A percentile compares a stretch with the other conserved stretches of the same genome.
phyloP scores from a whole-genome alignment of 352 stramenopile genomes.

The Phytophthora melonis region DNA sequence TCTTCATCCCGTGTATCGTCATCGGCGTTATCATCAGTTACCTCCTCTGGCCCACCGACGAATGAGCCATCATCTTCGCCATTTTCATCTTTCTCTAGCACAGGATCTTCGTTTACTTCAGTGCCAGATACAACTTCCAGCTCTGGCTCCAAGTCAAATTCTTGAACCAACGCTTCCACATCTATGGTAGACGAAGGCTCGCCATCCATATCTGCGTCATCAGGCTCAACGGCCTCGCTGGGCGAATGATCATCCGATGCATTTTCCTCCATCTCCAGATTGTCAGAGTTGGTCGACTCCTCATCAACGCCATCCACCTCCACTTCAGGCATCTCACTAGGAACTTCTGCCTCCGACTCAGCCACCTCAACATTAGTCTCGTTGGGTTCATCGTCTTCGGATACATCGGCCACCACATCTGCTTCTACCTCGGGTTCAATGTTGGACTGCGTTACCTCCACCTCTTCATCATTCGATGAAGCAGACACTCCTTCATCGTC shows the following conservation, averaged over 20 bases:
- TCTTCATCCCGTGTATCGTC: neutral
- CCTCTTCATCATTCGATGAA: neutral
- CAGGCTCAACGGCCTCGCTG: neutral
- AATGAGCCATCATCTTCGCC: neutral
- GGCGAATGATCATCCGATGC: neutral
- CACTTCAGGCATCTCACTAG: neutral
- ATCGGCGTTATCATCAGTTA: neutral
- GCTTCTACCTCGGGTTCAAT: conserved; percentile 1
- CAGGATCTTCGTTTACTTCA: neutral
- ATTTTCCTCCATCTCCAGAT: neutral
- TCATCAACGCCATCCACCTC: conserved; percentile 1
- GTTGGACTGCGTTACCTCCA: neutral
- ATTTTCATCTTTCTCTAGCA: neutral
- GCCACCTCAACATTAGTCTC: neutral
- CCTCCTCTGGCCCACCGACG: neutral
- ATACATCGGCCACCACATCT: neutral
- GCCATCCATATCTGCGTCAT: neutral
- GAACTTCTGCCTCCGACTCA: neutral
- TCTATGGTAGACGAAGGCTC: neutral
- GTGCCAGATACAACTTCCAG: neutral
- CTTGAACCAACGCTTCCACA: neutral
- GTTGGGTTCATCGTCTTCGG: conserved; percentile 6
- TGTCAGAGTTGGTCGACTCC: neutral
- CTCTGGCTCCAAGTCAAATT: neutral
- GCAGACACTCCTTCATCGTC: neutral